Conservation (phyloP, 106 monocot genomes). For the Chionographis japonica region DNA sequence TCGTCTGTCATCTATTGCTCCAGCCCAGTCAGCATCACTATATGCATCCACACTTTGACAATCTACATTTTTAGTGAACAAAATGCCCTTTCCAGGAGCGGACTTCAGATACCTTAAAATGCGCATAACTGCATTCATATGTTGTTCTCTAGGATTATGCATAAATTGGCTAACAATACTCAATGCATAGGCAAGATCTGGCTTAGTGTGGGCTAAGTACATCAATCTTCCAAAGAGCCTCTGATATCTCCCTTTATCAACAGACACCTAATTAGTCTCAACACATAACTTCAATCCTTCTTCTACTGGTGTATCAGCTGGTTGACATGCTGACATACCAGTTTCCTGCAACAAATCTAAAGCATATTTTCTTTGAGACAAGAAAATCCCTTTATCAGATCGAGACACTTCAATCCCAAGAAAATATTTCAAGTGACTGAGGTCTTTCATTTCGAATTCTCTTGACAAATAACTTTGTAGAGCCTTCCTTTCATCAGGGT, state of each 20-base stretch:
- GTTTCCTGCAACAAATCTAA: background rate
- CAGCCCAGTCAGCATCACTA: constrained; percentile 3
- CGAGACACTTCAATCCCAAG: too few relatives aligned
- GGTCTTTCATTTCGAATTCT: too few relatives aligned
- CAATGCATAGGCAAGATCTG: too few relatives aligned
- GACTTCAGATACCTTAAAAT: constrained; percentile 6
- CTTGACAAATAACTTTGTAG: background rate
- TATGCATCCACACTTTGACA: too few relatives aligned
- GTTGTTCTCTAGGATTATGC: too few relatives aligned
- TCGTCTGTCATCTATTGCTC: background rate
- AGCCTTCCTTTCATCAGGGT: background rate
- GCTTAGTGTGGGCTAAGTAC: background rate
- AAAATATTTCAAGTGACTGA: too few relatives aligned
- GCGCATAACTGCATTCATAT: background rate
- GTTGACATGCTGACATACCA: background rate
- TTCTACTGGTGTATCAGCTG: background rate
- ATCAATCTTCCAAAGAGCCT: background rate
- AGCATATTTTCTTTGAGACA: background rate
- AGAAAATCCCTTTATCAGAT: background rate
- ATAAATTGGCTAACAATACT: too few relatives aligned
- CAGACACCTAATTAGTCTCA: background rate
- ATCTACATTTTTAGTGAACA: constrained; percentile 9
- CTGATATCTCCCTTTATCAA: background rate
- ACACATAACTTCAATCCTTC: background rate
- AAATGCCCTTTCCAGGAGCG: background rate